These are phyloP conservation scores for Tylopilus intermedius DNA, from an alignment of 768 basidiomycete species.

Conservation along the genomic window DNA sequence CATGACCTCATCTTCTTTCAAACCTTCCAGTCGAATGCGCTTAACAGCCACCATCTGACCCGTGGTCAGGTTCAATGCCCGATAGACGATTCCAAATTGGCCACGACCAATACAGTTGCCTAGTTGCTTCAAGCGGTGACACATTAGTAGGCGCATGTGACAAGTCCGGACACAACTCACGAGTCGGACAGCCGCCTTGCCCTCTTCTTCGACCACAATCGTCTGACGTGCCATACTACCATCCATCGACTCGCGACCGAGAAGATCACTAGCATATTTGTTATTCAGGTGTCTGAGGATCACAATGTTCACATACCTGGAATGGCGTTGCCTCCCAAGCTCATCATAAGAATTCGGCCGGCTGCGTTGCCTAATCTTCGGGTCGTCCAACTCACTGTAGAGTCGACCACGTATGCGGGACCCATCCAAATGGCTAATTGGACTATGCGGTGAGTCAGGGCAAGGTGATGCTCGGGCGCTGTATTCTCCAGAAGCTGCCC, in stretches of 20 bases:
- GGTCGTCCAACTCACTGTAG: slow-evolving; percentile 68
- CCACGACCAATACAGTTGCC: slow-evolving; percentile 96
- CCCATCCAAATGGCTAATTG: slow-evolving; percentile 28
- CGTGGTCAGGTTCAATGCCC: slow-evolving; percentile 87
- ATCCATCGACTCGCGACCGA: slow-evolving; percentile 57
- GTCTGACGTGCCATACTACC: slow-evolving; percentile 62
- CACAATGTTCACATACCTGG: slow-evolving; percentile 74
- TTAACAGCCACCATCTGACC: slow-evolving; percentile 99
- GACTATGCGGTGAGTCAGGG: slow-evolving; percentile 31
- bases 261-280: slow-evolving; percentile 62
- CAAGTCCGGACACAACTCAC: slow-evolving; percentile 45
- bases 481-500: slow-evolving; percentile 51
- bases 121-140: slow-evolving; percentile 63
- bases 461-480: slow-evolving; percentile 32
- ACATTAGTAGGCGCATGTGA: slow-evolving; percentile 8
- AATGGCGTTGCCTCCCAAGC: slow-evolving; percentile 48
- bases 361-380: slow-evolving; percentile 44
- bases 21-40: slow-evolving; percentile 82
- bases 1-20: slow-evolving; percentile 85
- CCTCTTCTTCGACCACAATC: slow-evolving; percentile 75
- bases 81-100: slow-evolving; percentile 94
- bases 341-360: slow-evolving; percentile 71
- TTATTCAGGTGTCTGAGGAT: slow-evolving; percentile 49
- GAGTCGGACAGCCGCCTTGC: slow-evolving; percentile 73
- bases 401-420: slow-evolving; percentile 55